Evolutionary conservation across 2,329 filamentous ascomycete genomes (phyloP), one percentile per base, ranked within the genome.

Genomic region (Lomentospora prolificans): DNA sequence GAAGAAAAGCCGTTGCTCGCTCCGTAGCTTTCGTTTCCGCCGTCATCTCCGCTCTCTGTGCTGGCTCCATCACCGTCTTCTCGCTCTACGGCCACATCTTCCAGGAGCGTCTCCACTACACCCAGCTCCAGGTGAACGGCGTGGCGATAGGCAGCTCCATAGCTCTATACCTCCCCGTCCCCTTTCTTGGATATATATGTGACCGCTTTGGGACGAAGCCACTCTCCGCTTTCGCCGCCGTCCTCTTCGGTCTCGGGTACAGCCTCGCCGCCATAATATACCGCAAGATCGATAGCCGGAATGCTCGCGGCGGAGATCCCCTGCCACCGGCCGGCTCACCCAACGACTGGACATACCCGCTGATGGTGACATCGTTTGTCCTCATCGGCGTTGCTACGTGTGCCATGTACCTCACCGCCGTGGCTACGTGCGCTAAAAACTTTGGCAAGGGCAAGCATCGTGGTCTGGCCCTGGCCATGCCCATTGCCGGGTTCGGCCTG

Each of bases 371-470:
- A 55, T 86, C 90, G 1, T 99, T 97, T 68, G 77, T 91, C 50
- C 79, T 81, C 53, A 84, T 99, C 57, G 94, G 94, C 1, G 79
- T 86, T 59, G 92, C 84, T 4, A 96, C 92, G 0, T 89, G 87
- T 61, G 83, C 82, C 68, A 90, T 97, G 83, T 99, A 97, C 69
- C 77, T 97, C 56, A 81, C 85, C 53, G 86, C 90, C 2, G 86
- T 99, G n/a, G 92, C 92, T 5, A 95, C 92, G 0, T 96, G 90
- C 66, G 94, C 94, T 33, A 99, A 99, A 82, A 99, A 97, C 72
- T 99, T 97, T 71, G 91, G 91, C 51, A 84, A 87, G 58, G 90
- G 90, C 3, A 88, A 86, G 65, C 86, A 95, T 65, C 87, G 92
- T 64, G 94, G 94, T 0, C 73, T 99, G 53, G 92, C 95, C 58